These are phyloP conservation scores for Macrophomina tecta DNA, from an alignment of 2,329 filamentous ascomycete species.

Conservation along the genomic window DNA sequence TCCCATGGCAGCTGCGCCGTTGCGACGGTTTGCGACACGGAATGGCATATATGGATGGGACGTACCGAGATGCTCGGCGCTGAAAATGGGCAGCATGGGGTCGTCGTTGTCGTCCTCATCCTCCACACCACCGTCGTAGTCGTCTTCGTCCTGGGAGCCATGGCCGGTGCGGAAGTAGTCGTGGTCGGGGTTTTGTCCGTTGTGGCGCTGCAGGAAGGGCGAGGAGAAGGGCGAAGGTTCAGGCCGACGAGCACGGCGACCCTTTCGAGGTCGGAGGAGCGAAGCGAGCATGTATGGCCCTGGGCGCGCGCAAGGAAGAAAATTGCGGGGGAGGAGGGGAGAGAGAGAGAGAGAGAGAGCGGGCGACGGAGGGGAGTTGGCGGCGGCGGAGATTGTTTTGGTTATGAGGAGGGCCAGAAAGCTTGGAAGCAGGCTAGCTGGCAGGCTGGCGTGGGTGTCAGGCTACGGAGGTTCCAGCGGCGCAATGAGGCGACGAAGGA, in stretches of 20 bases:
- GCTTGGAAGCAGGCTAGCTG: conserved; percentile 5
- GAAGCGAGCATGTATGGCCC: conserved; percentile 45
- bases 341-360: not conserved
- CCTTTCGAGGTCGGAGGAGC: conserved; percentile 41
- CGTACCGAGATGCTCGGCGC: conserved; percentile 43
- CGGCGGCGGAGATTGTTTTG: conserved; percentile 15
- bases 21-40: not conserved
- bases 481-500: not conserved
- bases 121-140: conserved; percentile 38
- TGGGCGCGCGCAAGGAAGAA: conserved; percentile 25
- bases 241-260: conserved; percentile 32
- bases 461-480: not conserved
- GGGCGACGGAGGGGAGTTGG: not conserved
- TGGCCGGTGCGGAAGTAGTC: conserved; percentile 35
- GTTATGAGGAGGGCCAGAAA: conserved; percentile 15
- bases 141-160: conserved; percentile 37
- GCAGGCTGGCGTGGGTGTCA: conserved; percentile 5
- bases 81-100: conserved; percentile 49
- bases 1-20: not conserved
- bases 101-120: conserved; percentile 38
- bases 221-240: conserved; percentile 46
- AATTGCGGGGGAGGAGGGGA: conserved; percentile 17
- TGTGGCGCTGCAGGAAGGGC: conserved; percentile 34
- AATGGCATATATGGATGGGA: conserved; percentile 4
- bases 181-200: conserved; percentile 35